These are phyloP conservation scores for Fusarium pseudograminearum DNA, from an alignment of 2,329 filamentous ascomycete genomes.

Conservation along the genomic window DNA sequence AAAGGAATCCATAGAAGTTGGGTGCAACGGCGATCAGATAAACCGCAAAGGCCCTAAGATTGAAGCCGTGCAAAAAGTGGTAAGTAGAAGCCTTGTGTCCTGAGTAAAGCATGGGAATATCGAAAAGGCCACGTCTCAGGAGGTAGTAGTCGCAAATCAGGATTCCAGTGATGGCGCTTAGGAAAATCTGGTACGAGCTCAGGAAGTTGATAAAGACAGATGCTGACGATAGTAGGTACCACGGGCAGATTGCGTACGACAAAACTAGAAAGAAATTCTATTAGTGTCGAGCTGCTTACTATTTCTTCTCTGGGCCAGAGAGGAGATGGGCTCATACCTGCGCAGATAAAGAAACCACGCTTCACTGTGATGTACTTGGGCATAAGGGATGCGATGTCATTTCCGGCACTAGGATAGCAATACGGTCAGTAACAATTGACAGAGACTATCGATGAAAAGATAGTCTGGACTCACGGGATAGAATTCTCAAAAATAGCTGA, in stretches of 20 bases:
- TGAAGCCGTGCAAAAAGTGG: conserved; percentile 16
- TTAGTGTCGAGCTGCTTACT: not conserved
- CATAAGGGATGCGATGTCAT: conserved; percentile 20
- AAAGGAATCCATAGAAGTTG: conserved; percentile 20
- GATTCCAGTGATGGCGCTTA: conserved; percentile 13
- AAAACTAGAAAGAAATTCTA: not conserved
- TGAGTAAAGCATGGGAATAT: conserved; percentile 13
- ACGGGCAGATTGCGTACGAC: conserved; percentile 9
- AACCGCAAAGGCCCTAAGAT: not conserved
- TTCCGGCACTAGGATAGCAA: not conserved
- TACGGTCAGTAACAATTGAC: not conserved
- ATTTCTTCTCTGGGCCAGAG: no score
- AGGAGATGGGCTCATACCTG: not conserved
- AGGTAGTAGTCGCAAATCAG: conserved; percentile 24
- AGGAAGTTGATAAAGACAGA: conserved; percentile 22
- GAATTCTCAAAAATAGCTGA: conserved; percentile 20
- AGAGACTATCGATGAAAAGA: fast-evolving
- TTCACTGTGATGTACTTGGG: conserved; percentile 20
- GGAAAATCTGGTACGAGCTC: conserved; percentile 23
- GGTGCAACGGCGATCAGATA: conserved; percentile 12
- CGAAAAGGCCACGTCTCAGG: not conserved
- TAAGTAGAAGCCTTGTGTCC: not conserved
- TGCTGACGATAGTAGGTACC: conserved; percentile 14
- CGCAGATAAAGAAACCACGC: conserved; percentile 20
- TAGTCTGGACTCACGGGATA: not conserved